These are phyloP conservation scores for Rhododendron molle DNA, from an alignment of 148 eudicot genomes.

Conservation along the genomic window DNA sequence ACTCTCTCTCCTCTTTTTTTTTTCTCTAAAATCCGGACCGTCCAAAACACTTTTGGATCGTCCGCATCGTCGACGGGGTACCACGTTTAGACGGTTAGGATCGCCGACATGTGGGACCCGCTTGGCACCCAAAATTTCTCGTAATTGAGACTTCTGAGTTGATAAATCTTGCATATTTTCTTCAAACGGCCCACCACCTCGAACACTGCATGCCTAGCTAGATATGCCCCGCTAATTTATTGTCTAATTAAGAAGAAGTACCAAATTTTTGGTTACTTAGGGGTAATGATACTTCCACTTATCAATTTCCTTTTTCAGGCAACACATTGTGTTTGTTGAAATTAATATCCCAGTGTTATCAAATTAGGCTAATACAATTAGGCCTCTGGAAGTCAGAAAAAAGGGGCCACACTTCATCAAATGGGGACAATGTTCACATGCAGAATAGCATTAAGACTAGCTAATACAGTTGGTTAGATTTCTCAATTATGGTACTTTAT, in stretches of 20 bases:
- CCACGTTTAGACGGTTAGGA: too few species aligned
- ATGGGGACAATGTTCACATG: conserved; percentile 8
- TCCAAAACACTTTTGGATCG: too few species aligned
- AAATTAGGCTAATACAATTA: background rate
- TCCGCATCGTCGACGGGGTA: too few species aligned
- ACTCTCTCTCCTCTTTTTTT: too few species aligned
- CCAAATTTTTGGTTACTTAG: background rate
- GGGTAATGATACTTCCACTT: background rate
- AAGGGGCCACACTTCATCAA: conserved; percentile 4
- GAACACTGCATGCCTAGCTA: background rate
- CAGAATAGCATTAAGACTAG: background rate
- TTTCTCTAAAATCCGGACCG: too few species aligned
- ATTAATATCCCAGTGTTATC: background rate
- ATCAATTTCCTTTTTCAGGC: background rate
- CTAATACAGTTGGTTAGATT: background rate
- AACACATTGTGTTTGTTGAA: background rate
- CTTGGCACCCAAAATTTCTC: too few species aligned
- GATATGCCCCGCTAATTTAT: background rate
- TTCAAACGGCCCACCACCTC: background rate
- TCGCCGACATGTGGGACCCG: too few species aligned
- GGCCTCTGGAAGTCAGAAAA: background rate
- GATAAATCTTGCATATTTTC: background rate
- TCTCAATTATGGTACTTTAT: background rate
- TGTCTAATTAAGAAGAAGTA: background rate
- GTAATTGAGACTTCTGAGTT: background rate